Base-by-base conservation (phyloP, 2,329 filamentous ascomycete species). In the Fusarium aywerte region DNA sequence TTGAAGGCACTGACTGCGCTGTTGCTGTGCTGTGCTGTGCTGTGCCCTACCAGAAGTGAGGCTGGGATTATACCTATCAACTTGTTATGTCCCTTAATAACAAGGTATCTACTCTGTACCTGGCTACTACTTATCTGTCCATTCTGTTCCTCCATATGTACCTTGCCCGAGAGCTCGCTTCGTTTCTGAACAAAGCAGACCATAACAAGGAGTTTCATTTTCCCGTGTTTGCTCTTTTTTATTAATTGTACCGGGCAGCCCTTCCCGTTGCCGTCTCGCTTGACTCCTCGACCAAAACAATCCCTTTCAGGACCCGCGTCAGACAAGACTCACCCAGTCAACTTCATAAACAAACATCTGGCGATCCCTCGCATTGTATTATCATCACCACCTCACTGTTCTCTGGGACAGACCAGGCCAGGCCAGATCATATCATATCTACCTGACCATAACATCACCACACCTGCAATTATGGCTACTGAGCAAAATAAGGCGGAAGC, bases 391-490 rank as follows among this genome's bases (percentile, higher is more conserved):
- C 8, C 31, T 31, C 31, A 16, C 7, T 12, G 38, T 25, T 18
- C 21, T 25, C 45, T 16, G 12, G 9, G 20, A 27, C 12, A n/a
- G n/a, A n/a, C n/a, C n/a, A n/a, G n/a, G n/a, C n/a, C 13, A 49
- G 21, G 18, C 13, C 20, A 15, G 9, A 20, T 15, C 36, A 39
- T 20, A 39, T 21, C 36, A 10, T 39, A 16, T 20, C 21, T 16
- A 32, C 27, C 10, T 16, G 16, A 15, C 11, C n/a, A 42, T n/a
- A 33, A 42, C 23, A 42, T n/a, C 38, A 42, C 23, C 12, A 23
- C 62, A 43, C 48, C 31, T 36, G 18, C 25, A 42, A 68, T 52
- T 65, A 78, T 78, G 76, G 67, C 77, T 59, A 50, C 73, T 49
- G 73, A 77, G 62, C 70, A 77, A 51, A 62, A 72, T 15, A 71